Evolutionary conservation across 768 basidiomycete genomes (phyloP).

Genomic region (Leccinum obscurum): DNA sequence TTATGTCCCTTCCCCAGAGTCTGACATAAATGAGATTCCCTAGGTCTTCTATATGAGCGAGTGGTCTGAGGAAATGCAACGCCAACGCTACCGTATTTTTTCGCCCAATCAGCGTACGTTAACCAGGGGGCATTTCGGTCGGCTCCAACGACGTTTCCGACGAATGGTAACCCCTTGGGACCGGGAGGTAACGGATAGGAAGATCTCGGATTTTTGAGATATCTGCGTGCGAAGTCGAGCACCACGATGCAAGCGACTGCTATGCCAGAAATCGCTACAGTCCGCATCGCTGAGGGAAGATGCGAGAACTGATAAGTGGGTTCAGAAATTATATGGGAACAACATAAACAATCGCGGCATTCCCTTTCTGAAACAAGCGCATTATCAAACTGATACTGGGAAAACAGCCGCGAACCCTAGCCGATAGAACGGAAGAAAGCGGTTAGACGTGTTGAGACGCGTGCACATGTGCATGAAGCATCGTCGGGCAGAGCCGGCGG

Average conservation of each 20-base stretch:
- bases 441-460: not conserved
- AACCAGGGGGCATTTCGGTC: conserved; percentile 35
- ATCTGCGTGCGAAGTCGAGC: conserved; percentile 10
- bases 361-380: not conserved
- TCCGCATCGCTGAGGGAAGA: conserved; percentile 8
- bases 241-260: conserved; percentile 8
- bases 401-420: not conserved
- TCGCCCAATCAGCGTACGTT: conserved; percentile 40
- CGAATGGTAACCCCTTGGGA: conserved; percentile 35
- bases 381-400: not conserved
- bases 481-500: not conserved
- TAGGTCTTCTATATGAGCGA: conserved; percentile 15
- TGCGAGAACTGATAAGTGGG: not conserved
- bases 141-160: conserved; percentile 40
- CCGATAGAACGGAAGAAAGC: not conserved
- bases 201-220: conserved; percentile 4
- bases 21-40: conserved; percentile 51
- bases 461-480: not conserved
- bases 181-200: conserved; percentile 37
- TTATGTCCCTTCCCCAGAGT: conserved; percentile 42
- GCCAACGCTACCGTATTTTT: conserved; percentile 32
- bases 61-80: not conserved
- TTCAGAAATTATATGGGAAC: not conserved
- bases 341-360: not conserved
- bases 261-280: conserved; percentile 4